These are phyloP conservation scores for Cladorrhinum sp. DNA, from an alignment of 2,329 filamentous ascomycete genomes.

Conservation along the genomic window DNA sequence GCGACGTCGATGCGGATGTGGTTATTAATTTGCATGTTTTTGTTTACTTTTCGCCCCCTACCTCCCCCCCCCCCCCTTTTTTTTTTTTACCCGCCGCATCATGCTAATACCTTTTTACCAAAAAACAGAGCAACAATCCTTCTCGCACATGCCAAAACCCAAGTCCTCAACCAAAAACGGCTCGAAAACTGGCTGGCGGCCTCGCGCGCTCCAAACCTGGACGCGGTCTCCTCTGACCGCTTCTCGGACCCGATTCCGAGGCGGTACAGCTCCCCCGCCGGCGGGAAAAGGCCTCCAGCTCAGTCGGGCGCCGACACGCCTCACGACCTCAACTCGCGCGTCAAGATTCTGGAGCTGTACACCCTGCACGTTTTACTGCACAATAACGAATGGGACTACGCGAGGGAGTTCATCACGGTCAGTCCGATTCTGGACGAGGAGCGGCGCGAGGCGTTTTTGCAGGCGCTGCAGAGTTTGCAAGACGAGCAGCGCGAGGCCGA, in stretches of 20 bases:
- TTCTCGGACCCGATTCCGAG: conserved; percentile 48
- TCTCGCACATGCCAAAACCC: conserved; percentile 82
- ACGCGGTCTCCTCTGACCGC: conserved; percentile 59
- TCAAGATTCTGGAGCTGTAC: conserved; percentile 93
- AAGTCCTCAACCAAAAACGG: conserved; percentile 78
- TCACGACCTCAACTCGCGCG: conserved; percentile 75
- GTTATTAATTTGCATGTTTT: conserved; percentile 77
- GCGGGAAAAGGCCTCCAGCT: conserved; percentile 34
- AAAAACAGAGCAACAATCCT: conserved; percentile 83
- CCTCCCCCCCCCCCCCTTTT: too few relatives aligned
- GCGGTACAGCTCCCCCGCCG: conserved; percentile 46
- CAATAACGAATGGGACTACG: conserved; percentile 95
- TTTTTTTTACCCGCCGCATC: too few relatives aligned
- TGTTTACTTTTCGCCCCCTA: neutral
- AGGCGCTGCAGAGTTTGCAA: conserved; percentile 77
- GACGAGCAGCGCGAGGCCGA: conserved; percentile 79
- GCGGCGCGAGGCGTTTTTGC: conserved; percentile 80
- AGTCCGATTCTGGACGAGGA: conserved; percentile 90
- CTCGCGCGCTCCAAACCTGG: conserved; percentile 67
- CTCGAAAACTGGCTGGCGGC: conserved; percentile 87
- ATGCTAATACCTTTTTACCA: too few relatives aligned
- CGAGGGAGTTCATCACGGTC: conserved; percentile 82
- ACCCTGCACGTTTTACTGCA: conserved; percentile 90
- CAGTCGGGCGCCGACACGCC: conserved; percentile 69
- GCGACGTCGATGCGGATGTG: conserved; percentile 90